phyloP scores from a whole-genome alignment of 1,284 basidiomycete genomes.

The Kwoniella shivajii region DNA sequence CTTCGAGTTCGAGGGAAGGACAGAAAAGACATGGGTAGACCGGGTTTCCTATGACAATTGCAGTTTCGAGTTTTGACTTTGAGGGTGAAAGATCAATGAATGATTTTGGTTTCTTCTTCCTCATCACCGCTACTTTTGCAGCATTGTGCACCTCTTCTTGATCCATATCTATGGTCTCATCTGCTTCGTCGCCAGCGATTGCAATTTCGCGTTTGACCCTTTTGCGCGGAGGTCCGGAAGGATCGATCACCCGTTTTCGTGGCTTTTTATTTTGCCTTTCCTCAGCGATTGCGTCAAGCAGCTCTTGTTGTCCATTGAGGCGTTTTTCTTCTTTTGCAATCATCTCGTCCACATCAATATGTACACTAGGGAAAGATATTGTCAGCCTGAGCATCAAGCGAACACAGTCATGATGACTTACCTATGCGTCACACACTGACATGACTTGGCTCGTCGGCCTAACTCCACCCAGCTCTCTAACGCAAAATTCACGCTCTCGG shows the following conservation, averaged over 20 bases:
- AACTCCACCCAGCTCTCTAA: conserved; percentile 92
- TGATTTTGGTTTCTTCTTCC: conserved; percentile 21
- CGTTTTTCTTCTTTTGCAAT: conserved; percentile 60
- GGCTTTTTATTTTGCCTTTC: conserved; percentile 19
- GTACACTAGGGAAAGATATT: conserved; percentile 63
- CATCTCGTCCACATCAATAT: conserved; percentile 84
- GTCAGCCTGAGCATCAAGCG: background rate
- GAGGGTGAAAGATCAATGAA: conserved; percentile 17
- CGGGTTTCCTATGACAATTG: conserved; percentile 48
- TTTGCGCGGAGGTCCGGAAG: conserved; percentile 12
- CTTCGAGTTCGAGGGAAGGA: conserved; percentile 62
- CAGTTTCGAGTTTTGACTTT: conserved; percentile 2
- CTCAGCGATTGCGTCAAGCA: conserved; percentile 36
- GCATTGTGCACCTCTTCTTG: background rate
- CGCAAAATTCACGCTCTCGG: conserved; percentile 97
- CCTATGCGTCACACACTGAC: conserved; percentile 82
- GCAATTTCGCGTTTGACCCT: background rate
- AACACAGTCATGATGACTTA: conserved; percentile 45
- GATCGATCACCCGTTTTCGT: conserved; percentile 11
- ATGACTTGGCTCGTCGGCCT: conserved; percentile 77
- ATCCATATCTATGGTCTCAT: background rate
- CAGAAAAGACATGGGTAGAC: conserved; percentile 75
- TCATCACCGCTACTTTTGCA: background rate
- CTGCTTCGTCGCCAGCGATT: background rate
- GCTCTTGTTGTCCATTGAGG: conserved; percentile 52